These are phyloP conservation scores for Ceratobasidium theobromae DNA, from an alignment of 1,284 basidiomycete species.

Conservation along the genomic window DNA sequence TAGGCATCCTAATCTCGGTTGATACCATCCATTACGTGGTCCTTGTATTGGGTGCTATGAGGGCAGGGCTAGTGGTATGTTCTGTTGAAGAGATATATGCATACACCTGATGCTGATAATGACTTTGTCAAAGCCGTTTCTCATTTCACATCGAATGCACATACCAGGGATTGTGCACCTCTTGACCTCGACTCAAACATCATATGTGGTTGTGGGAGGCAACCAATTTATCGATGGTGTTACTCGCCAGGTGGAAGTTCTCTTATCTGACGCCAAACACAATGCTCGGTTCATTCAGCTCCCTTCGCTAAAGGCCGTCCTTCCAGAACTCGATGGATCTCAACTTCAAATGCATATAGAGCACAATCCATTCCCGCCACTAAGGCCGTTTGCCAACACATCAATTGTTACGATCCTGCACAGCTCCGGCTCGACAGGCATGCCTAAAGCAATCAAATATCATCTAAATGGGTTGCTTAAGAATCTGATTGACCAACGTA, in stretches of 20 bases:
- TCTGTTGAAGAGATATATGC: not conserved
- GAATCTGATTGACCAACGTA: constrained; percentile 4
- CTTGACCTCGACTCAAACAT: not conserved
- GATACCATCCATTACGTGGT: constrained; percentile 9
- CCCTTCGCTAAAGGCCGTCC: not conserved
- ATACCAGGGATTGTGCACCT: constrained; percentile 4
- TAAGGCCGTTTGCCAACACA: not conserved
- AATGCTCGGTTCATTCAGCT: not conserved
- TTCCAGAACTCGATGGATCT: not conserved
- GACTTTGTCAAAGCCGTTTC: constrained; percentile 4
- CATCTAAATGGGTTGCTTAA: not conserved
- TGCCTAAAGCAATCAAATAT: not conserved
- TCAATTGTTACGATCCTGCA: not conserved
- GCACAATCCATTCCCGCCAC: not conserved
- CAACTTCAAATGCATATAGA: not conserved
- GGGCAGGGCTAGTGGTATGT: constrained; percentile 17
- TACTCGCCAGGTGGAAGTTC: not conserved
- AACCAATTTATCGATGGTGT: not conserved
- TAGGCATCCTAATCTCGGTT: not conserved
- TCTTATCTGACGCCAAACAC: not conserved
- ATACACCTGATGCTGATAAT: not conserved
- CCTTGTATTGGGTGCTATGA: constrained; percentile 14
- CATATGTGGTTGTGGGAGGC: not conserved
- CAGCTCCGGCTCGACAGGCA: constrained; percentile 19
- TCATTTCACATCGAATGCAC: constrained; percentile 13